Conservation (phyloP, 148 eudicot genomes). For the Vaccinium macrocarpon region DNA sequence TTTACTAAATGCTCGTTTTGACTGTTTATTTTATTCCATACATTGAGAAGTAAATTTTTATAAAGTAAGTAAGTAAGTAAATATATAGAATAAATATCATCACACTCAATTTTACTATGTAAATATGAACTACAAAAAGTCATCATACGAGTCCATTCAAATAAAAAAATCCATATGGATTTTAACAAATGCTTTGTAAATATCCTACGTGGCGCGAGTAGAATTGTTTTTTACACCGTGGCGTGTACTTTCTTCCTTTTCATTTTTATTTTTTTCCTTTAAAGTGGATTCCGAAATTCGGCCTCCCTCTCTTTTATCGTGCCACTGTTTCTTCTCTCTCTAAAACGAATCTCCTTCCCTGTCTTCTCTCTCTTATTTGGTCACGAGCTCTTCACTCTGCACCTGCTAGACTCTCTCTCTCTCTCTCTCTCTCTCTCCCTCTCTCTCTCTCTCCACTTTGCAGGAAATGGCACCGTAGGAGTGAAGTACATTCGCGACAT, state of each 20-base stretch:
- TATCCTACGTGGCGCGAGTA: slow-evolving; percentile 17
- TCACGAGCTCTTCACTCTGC: slow-evolving; percentile 6
- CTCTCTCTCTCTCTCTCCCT: too few relatives aligned
- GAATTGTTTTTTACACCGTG: slow-evolving; percentile 7
- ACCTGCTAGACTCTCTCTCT: neutral
- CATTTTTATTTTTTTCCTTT: too few relatives aligned
- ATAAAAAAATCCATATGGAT: neutral
- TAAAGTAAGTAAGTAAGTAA: too few relatives aligned
- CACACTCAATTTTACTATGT: too few relatives aligned
- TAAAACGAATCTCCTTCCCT: neutral
- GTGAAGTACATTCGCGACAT: neutral
- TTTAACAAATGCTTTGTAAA: neutral
- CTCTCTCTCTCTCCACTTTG: neutral
- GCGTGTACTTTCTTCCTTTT: slow-evolving; percentile 7
- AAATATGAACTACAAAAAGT: too few relatives aligned
- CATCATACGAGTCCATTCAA: too few relatives aligned
- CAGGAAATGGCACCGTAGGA: neutral
- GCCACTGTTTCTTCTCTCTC: neutral
- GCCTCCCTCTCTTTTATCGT: too few relatives aligned
- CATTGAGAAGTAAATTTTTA: too few relatives aligned
- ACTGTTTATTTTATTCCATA: too few relatives aligned
- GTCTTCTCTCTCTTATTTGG: neutral
- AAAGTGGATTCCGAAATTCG: neutral
- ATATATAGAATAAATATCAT: too few relatives aligned
- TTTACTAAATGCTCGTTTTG: too few relatives aligned